Conservation (phyloP, 164 flowering plant species). For the Nymphaea colorata region DNA sequence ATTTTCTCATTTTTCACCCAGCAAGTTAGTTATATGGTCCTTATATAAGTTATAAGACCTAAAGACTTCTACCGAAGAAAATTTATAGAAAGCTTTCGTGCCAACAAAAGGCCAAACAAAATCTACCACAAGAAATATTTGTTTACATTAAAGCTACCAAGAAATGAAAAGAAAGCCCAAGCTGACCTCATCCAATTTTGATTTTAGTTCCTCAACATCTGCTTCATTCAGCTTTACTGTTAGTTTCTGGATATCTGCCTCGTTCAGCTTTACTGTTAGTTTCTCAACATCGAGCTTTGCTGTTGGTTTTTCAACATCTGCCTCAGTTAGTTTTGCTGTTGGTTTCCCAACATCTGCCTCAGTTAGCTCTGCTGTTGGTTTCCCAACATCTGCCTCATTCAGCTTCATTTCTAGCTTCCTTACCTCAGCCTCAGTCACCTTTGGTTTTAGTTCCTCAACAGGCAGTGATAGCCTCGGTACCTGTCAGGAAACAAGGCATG, state of each 20-base stretch:
- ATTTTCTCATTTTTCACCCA: not conserved
- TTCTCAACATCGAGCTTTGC: not conserved
- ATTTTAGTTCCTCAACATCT: not conserved
- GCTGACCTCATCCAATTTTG: constrained; percentile 2
- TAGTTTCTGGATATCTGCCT: not conserved
- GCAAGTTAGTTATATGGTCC: not conserved
- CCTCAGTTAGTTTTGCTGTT: not conserved
- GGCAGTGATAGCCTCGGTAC: not conserved
- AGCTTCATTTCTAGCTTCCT: too few relatives aligned
- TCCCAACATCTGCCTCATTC: too few relatives aligned
- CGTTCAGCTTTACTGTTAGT: not conserved
- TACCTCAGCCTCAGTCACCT: too few relatives aligned
- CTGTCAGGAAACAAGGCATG: not conserved
- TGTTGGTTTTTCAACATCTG: not conserved
- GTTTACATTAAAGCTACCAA: not conserved
- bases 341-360: not conserved
- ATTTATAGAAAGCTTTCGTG: too few relatives aligned
- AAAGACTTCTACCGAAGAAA: too few relatives aligned
- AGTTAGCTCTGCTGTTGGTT: not conserved
- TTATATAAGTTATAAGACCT: not conserved
- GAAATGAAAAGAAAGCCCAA: not conserved
- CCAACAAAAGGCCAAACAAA: not conserved
- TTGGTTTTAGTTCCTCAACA: too few relatives aligned
- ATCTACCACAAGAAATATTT: not conserved
- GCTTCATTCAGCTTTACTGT: not conserved